These are phyloP conservation scores for Lachancea sp. DNA, from an alignment of 805 yeast genomes.

Conservation along the genomic window DNA sequence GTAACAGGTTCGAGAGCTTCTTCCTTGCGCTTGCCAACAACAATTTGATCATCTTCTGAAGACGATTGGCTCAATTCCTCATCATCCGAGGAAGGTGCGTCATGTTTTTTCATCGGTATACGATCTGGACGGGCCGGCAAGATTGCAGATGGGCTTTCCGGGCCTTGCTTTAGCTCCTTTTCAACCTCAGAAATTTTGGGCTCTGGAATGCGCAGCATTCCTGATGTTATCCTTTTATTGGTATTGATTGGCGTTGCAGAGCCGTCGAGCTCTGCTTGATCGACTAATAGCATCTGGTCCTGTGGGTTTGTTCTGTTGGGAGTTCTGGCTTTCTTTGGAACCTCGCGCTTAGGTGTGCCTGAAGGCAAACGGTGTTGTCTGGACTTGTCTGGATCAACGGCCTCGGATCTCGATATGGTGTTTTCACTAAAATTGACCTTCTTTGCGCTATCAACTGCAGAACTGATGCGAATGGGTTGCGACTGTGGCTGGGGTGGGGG, in stretches of 20 bases:
- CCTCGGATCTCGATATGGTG: slow-evolving; percentile 34
- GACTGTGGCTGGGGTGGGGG: slow-evolving; percentile 37
- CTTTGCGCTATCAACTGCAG: slow-evolving; percentile 27
- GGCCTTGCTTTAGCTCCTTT: slow-evolving; percentile 35
- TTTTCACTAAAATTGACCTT: slow-evolving; percentile 33
- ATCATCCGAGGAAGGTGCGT: slow-evolving; percentile 13
- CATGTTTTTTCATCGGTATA: slow-evolving; percentile 33
- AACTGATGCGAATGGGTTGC: slow-evolving; percentile 34
- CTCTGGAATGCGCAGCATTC: slow-evolving; percentile 40
- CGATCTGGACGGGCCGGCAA: slow-evolving; percentile 30
- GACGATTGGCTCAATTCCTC: slow-evolving; percentile 14
- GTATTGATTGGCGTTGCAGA: slow-evolving; percentile 15
- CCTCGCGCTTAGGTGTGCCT: slow-evolving; percentile 26
- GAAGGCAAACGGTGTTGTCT: slow-evolving; percentile 31
- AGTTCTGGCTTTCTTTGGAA: slow-evolving; percentile 11
- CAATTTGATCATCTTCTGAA: slow-evolving; percentile 14
- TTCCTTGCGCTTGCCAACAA: not conserved
- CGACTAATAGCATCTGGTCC: slow-evolving; percentile 29
- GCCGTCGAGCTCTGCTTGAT: slow-evolving; percentile 14
- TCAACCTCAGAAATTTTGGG: slow-evolving; percentile 38
- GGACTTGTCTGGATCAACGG: slow-evolving; percentile 34
- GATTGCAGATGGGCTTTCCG: slow-evolving; percentile 32
- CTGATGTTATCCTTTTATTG: slow-evolving; percentile 36
- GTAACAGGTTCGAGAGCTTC: not conserved
- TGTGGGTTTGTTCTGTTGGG: slow-evolving; percentile 23